A percentile compares a stretch with the other conserved stretches of the same genome.
Conservation (phyloP, 2,329 filamentous ascomycete genomes). For the Biscogniauxia sp. region DNA sequence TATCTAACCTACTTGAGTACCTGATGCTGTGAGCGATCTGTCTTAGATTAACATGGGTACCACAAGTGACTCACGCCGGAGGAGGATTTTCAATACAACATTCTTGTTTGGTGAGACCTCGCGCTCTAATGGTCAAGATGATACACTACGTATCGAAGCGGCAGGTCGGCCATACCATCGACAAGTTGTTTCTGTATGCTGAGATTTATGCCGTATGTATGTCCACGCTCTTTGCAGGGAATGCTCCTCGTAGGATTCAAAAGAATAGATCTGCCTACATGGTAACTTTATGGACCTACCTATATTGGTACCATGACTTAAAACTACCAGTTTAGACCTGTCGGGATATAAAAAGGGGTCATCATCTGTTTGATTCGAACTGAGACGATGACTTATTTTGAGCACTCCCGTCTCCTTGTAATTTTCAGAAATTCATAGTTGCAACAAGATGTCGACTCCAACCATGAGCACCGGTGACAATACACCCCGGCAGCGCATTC, state of each 20-base stretch:
- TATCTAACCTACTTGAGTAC: too few species aligned
- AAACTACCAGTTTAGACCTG: not conserved
- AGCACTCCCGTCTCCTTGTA: not conserved
- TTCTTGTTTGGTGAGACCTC: not conserved
- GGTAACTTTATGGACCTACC: not conserved
- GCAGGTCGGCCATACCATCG: not conserved
- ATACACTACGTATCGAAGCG: not conserved
- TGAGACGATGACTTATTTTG: not conserved
- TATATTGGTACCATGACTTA: too few species aligned
- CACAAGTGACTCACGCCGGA: not conserved
- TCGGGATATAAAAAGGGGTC: not conserved
- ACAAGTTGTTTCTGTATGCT: not conserved
- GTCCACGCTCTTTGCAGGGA: too few species aligned
- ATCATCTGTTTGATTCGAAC: not conserved
- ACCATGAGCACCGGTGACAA: slow-evolving; percentile 3
- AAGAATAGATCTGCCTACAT: not conserved
- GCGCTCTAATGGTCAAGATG: not conserved
- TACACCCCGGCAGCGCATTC: slow-evolving; percentile 34
- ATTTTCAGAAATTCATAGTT: not conserved
- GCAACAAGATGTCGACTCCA: slow-evolving; percentile 10
- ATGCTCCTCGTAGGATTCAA: not conserved
- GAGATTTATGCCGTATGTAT: too few species aligned
- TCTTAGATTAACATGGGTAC: too few species aligned
- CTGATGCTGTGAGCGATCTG: too few species aligned
- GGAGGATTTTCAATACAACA: not conserved